Evolutionary conservation across 2,329 filamentous ascomycete genomes (phyloP).

Genomic region (Aureobasidium sp.): DNA sequence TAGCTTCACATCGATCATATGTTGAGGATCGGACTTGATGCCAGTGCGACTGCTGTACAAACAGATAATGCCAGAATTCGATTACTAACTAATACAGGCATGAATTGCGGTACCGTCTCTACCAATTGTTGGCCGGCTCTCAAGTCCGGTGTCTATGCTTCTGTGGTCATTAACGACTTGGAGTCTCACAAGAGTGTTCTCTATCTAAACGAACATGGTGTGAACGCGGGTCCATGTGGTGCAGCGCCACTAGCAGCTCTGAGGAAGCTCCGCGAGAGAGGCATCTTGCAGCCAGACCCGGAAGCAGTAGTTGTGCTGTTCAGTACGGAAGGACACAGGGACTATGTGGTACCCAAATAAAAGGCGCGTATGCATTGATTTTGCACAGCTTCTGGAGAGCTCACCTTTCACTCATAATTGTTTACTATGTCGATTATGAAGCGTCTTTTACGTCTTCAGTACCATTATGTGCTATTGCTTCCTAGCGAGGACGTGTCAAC

Average conservation of each 20-base stretch:
- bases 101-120: slow-evolving; percentile 66
- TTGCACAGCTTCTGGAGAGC: no score
- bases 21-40: no score
- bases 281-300: slow-evolving; percentile 34
- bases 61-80: neutral
- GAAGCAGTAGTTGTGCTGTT: slow-evolving; percentile 52
- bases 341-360: slow-evolving; percentile 41
- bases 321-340: slow-evolving; percentile 57
- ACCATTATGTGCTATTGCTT: no score
- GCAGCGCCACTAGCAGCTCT: slow-evolving; percentile 53
- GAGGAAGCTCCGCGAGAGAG: slow-evolving; percentile 38
- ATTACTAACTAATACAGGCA: slow-evolving; percentile 20
- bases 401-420: no score
- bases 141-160: slow-evolving; percentile 51
- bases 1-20: no score
- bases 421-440: no score
- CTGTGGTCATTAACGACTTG: slow-evolving; percentile 53
- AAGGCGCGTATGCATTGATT: no score
- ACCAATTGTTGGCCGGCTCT: slow-evolving; percentile 58
- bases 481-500: neutral
- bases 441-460: no score
- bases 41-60: no score
- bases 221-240: slow-evolving; percentile 57
- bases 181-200: slow-evolving; percentile 55
- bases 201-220: slow-evolving; percentile 43